Evolutionary conservation across 352 stramenopile genomes (phyloP).

Genomic region (Pythium insidiosum): DNA sequence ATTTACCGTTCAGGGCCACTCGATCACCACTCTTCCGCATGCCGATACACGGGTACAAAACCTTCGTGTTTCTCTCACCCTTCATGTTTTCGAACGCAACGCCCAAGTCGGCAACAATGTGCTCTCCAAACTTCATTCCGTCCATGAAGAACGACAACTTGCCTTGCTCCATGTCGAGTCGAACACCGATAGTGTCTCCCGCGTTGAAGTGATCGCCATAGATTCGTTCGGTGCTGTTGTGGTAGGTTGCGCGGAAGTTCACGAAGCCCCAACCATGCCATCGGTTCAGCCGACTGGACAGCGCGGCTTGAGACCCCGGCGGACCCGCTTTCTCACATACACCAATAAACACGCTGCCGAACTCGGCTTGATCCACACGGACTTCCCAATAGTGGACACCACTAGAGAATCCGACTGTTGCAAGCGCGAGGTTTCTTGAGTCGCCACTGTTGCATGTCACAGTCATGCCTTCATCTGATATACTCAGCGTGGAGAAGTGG

Average conservation of each 20-base stretch:
- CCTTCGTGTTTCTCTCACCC: constrained; percentile 70
- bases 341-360: constrained; percentile 97
- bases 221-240: constrained; percentile 88
- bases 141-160: constrained; percentile 98
- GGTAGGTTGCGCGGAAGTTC: constrained; percentile 94
- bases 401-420: constrained; percentile 77
- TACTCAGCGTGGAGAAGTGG: constrained; percentile 71
- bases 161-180: constrained; percentile 98
- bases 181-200: constrained; percentile 97
- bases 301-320: constrained; percentile 63
- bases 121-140: constrained; percentile 98
- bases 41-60: constrained; percentile 95
- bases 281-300: constrained; percentile 75
- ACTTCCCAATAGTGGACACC: constrained; percentile 98
- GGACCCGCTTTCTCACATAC: constrained; percentile 89
- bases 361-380: constrained; percentile 95
- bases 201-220: constrained; percentile 88
- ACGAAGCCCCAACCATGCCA: constrained; percentile 96
- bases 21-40: constrained; percentile 93
- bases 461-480: constrained; percentile 68
- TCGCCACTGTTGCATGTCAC: constrained; percentile 83
- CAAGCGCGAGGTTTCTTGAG: constrained; percentile 77
- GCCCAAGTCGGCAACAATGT: constrained; percentile 96
- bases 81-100: constrained; percentile 95
- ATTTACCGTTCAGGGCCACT: constrained; percentile 95